Base-by-base conservation (phyloP, 2,329 filamentous ascomycete genomes). In the Pleomassaria siparia region DNA sequence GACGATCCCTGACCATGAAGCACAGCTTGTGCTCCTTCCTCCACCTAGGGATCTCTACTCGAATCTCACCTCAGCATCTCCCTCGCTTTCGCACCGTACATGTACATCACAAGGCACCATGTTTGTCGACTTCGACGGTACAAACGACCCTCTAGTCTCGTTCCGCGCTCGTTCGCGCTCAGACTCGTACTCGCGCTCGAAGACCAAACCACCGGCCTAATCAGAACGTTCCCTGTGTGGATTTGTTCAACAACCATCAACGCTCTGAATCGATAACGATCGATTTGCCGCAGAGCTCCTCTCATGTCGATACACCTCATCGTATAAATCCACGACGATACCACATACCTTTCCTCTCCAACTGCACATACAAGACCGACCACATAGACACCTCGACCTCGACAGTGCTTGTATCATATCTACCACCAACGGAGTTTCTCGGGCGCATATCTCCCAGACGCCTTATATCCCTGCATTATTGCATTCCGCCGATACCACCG, bases 1-100 rank as follows among this genome's bases (percentile, higher is more conserved):
- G 65, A 64, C 63, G 8, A 61, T 62, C 21, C 58, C 64, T 10
- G 63, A 65, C 40, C 53, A 61, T 22, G 65, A 70, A 50, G 66
- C 66, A 12, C 58, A 70, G 24, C 55, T 69, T 24, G 60, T 67
- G 25, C 60, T 70, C 28, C 50, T 67, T 7, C 41, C 41, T 4
- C 35, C 35, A 37, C 64, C 64, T 9, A 30, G 15, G 29, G 29
- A 8, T 59, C 55, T 11, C 58, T 56, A 7, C 54, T 20, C 22
- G 4, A 29, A 43, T 13, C 46, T 30, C 15, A 39, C 35, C 11
- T 48, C 41, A 6, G 40, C 25, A 15, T 40, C 35, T 13, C 35
- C 35, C 35, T 37, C 35, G 35, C 35, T 37, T 20, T 37, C 35
- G 35, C 35, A 37, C 35, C 18, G 18, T 3, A 37, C 22, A 8